phyloP scores from a whole-genome alignment of 108 stramenopile species.

The Schizochytrium sp. region DNA sequence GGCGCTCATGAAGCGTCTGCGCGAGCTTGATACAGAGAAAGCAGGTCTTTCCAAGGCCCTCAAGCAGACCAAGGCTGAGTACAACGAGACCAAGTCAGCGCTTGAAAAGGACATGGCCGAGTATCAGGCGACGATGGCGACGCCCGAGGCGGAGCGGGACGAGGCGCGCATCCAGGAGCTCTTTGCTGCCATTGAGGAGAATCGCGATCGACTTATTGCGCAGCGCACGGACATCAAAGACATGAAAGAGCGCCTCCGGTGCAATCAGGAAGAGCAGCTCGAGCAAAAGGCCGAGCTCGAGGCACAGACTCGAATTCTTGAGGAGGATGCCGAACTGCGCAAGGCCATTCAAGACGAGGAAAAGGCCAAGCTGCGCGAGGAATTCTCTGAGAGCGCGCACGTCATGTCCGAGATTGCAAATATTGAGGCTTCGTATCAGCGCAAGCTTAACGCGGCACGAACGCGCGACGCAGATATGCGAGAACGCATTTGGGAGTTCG shows the following conservation, averaged over 20 bases:
- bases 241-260: conserved; percentile 25
- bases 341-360: conserved; percentile 25
- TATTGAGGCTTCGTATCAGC: neutral
- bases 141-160: neutral
- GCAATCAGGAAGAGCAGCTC: conserved; percentile 28
- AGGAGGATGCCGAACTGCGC: conserved; percentile 34
- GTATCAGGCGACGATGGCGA: conserved; percentile 31
- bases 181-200: neutral
- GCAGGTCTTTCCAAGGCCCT: conserved; percentile 27
- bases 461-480: neutral
- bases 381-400: neutral
- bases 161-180: conserved; percentile 9
- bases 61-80: conserved; percentile 27
- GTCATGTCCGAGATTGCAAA: neutral
- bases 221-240: neutral
- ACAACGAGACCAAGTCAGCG: conserved; percentile 29
- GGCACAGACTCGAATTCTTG: conserved; percentile 31
- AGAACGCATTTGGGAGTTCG: neutral
- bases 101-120: conserved; percentile 34
- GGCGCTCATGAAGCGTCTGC: conserved; percentile 44
- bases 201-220: neutral
- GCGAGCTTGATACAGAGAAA: conserved; percentile 35
- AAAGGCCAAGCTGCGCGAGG: neutral
- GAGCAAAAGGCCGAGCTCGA: conserved; percentile 49
- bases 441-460: neutral